Percentiles rank a stretch among this genome's conserved stretches.
phyloP scores from a whole-genome alignment of 192 early-diverging fungal genomes.

The Linderina pennispora region DNA sequence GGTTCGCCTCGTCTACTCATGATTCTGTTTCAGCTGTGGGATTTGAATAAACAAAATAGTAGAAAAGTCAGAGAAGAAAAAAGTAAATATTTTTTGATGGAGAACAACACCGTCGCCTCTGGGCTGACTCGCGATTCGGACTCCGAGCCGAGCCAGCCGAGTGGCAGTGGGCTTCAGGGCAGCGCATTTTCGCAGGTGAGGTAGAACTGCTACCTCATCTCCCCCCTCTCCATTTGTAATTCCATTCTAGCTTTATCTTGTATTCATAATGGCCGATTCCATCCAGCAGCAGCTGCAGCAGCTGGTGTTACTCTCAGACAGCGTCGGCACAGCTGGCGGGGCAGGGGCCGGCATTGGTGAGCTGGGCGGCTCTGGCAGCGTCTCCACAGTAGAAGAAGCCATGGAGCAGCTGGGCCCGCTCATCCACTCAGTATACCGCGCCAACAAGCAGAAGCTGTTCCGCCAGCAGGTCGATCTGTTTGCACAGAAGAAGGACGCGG shows the following conservation, averaged over 20 bases:
- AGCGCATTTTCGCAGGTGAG: too few species aligned
- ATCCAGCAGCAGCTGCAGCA: constrained; percentile 47
- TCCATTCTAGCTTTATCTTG: background rate
- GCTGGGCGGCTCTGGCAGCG: constrained; percentile 13
- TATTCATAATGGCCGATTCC: constrained; percentile 33
- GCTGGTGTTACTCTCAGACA: constrained; percentile 43
- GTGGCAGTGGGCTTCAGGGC: too few species aligned
- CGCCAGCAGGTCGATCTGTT: constrained; percentile 78
- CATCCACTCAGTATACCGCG: constrained; percentile 85
- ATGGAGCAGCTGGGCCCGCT: constrained; percentile 78
- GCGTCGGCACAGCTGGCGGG: constrained; percentile 23
- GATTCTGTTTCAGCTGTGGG: background rate
- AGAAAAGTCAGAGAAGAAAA: background rate
- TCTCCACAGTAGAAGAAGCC: constrained; percentile 52
- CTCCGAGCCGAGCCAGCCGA: too few species aligned
- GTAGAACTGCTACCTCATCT: too few species aligned
- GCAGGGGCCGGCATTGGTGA: constrained; percentile 15
- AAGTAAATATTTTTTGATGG: too few species aligned
- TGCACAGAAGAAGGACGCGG: constrained; percentile 82
- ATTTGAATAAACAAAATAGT: constrained; percentile 1
- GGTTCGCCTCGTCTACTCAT: too few species aligned
- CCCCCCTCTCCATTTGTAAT: background rate
- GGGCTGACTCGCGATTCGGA: too few species aligned
- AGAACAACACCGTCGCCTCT: too few species aligned
- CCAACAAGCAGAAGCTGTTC: constrained; percentile 80